Evolutionary conservation across 2,329 filamentous ascomycete species (phyloP), one percentile per base, ranked within the genome.

Genomic region (Colletotrichum sp.): DNA sequence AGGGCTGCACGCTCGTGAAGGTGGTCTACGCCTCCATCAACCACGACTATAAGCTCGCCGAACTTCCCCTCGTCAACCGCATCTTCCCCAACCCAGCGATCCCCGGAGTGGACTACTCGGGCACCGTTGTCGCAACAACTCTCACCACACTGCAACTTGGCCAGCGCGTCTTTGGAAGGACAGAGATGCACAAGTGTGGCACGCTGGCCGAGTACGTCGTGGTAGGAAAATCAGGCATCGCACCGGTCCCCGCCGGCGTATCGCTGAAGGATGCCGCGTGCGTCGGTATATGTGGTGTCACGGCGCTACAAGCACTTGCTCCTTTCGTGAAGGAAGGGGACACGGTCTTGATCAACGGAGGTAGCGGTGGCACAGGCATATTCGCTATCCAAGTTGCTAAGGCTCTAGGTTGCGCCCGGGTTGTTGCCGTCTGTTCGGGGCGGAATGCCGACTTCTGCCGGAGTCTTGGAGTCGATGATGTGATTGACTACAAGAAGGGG

Each of bases 101-200:
- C 2, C 87, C 87, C 0, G 87, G 87, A 18, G 84, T 87, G 77
- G 90, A 92, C 78, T 89, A 90, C 77, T 84, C 85, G 77, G 91
- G 91, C 24, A 84, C 80, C 16, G 86, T 92, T 2, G 85, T 87
- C 32, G 80, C 80, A 5, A 67, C 66, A 10, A 65, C 64, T 16
- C 39, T 68, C 5, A 82, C n/a, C 39, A 49, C 82, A 30, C 81
- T 86, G 39, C 79, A 82, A 3, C 76, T 82, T 0, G 88, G 87
- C 8, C 85, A 88, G 55, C 72, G 83, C 1, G 87, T 91, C 2
- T 85, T 88, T 62, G 89, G 87, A 1, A 80, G 83, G 5, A 63
- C 82, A 4, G 68, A 80, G 2, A 79, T 81, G 1, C 76, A 77
- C 0, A 79, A 81, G 12, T 76, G 81, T 2, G 89, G 89, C 0